These are phyloP conservation scores for Tricholomella constricta DNA, from an alignment of 768 basidiomycete genomes.

Conservation along the genomic window DNA sequence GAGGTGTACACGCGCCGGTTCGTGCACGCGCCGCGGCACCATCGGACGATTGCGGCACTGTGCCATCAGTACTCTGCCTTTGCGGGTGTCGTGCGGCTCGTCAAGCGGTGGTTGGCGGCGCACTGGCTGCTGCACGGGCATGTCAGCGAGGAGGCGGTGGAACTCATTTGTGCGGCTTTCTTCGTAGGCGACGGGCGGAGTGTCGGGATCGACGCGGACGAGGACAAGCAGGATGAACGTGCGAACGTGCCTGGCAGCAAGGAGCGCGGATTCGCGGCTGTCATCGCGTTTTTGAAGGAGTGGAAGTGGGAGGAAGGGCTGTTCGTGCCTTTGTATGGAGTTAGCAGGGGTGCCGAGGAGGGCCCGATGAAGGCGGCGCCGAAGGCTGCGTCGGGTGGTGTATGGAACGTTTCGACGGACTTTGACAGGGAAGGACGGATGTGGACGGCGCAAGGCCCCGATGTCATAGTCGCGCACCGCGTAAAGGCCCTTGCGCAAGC, in stretches of 20 bases:
- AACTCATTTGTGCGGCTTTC: constrained; percentile 79
- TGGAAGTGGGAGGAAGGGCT: constrained; percentile 86
- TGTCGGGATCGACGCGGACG: constrained; percentile 31
- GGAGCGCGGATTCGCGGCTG: constrained; percentile 75
- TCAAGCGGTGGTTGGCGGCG: constrained; percentile 90
- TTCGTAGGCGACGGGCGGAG: constrained; percentile 61
- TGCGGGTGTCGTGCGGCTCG: constrained; percentile 81
- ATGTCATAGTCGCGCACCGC: constrained; percentile 72
- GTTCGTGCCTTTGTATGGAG: constrained; percentile 71
- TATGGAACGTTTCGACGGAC: constrained; percentile 82
- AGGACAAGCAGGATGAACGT: constrained; percentile 31
- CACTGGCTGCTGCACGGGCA: constrained; percentile 85
- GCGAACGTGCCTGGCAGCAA: constrained; percentile 69
- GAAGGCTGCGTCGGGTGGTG: constrained; percentile 36
- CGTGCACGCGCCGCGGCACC: constrained; percentile 80
- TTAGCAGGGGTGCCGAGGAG: constrained; percentile 28
- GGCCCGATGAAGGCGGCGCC: constrained; percentile 21
- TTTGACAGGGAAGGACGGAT: constrained; percentile 70
- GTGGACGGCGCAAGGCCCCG: constrained; percentile 75
- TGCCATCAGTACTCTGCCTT: constrained; percentile 81
- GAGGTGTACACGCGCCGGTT: constrained; percentile 71
- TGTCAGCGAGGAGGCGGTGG: constrained; percentile 76
- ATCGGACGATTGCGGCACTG: constrained; percentile 77
- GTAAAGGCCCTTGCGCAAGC: constrained; percentile 75
- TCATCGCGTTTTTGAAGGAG: constrained; percentile 70